phyloP scores from a whole-genome alignment of 1,139 yeast species.

The Pichia inconspicua region DNA sequence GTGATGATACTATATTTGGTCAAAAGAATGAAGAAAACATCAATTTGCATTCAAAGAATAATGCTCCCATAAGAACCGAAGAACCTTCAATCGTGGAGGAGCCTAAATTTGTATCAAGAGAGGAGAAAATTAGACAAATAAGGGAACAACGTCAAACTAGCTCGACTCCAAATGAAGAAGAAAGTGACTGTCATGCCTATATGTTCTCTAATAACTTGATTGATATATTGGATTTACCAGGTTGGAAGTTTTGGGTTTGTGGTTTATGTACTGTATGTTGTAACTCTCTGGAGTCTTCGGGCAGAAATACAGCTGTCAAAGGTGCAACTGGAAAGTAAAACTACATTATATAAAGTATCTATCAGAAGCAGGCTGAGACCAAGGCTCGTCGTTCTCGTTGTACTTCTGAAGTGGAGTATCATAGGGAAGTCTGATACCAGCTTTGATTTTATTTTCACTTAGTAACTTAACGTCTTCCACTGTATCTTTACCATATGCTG shows the following conservation, averaged over 20 bases:
- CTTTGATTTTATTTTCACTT: constrained; percentile 6
- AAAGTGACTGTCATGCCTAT: constrained; percentile 25
- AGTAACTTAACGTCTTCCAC: constrained; percentile 14
- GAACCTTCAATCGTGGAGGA: constrained; percentile 8
- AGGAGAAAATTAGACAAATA: constrained; percentile 8
- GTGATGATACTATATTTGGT: background rate
- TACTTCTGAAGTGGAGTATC: constrained; percentile 42
- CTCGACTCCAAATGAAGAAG: constrained; percentile 14
- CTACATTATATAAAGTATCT: background rate
- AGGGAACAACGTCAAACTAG: constrained; percentile 2
- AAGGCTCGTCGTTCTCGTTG: constrained; percentile 37
- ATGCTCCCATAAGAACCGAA: constrained; percentile 2
- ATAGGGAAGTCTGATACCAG: constrained; percentile 40
- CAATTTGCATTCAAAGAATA: background rate
- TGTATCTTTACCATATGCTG: constrained; percentile 36
- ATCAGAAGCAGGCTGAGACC: constrained; percentile 32
- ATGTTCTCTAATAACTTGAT: constrained; percentile 16
- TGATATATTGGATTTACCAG: constrained; percentile 14
- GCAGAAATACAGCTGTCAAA: constrained; percentile 9
- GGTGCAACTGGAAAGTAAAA: background rate
- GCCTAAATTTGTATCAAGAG: constrained; percentile 11
- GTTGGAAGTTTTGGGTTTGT: background rate
- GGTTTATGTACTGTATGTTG: constrained; percentile 9
- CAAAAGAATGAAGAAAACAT: background rate
- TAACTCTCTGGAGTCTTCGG: constrained; percentile 9